A percentile compares a stretch with the other conserved stretches of the same genome.
phyloP scores from a whole-genome alignment of 2,329 filamentous ascomycete species.

The Dryadomyces quercivorus region DNA sequence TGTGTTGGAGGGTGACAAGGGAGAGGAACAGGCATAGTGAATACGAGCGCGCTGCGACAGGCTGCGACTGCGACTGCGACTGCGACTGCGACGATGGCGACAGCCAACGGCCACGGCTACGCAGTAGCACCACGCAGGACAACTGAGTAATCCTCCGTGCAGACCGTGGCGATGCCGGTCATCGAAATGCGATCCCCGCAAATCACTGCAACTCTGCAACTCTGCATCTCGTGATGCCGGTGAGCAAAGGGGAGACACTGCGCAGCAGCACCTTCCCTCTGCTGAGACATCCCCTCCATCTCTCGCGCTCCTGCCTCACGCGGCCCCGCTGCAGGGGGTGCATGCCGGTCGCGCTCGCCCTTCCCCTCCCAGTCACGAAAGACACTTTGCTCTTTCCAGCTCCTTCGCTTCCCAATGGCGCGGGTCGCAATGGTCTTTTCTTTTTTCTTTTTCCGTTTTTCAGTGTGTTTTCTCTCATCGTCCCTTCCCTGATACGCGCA shows the following conservation, averaged over 20 bases:
- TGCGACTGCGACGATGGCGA: too few relatives aligned
- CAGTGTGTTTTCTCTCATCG: not conserved
- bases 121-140: too few relatives aligned
- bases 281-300: not conserved
- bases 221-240: not conserved
- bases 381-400: not conserved
- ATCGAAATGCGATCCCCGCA: too few relatives aligned
- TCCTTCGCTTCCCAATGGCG: not conserved
- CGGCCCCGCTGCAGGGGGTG: too few relatives aligned
- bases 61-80: too few relatives aligned
- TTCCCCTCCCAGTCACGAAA: not conserved
- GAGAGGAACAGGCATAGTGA: conserved; percentile 1
- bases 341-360: not conserved
- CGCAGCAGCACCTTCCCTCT: not conserved
- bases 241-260: not conserved
- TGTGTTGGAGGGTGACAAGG: not conserved
- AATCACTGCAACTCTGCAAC: too few relatives aligned
- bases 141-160: too few relatives aligned
- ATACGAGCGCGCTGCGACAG: too few relatives aligned
- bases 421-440: conserved; percentile 1
- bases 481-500: not conserved
- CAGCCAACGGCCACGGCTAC: too few relatives aligned
- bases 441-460: not conserved
- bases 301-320: not conserved
- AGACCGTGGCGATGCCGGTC: too few relatives aligned